Base-by-base conservation (phyloP, 1,284 basidiomycete genomes). In the Rhodotorula sp. region DNA sequence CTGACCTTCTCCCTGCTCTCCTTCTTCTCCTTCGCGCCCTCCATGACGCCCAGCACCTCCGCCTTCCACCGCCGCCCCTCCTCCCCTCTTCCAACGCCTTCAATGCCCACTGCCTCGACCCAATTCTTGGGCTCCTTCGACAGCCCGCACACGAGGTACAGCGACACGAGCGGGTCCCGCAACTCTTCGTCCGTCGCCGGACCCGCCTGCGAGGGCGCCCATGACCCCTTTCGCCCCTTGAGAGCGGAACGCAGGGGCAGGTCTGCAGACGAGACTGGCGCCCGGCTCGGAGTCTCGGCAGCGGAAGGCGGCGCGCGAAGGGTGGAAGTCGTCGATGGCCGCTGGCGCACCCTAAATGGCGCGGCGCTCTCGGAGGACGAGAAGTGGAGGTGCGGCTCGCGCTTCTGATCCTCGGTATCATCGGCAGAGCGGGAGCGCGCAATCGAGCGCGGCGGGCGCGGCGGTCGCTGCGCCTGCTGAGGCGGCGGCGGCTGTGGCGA, bases 61-160 rank as follows among this genome's bases (percentile, higher is more conserved):
- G 95, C 92, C 65, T 94, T 85, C 94, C 94, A 97, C 87, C 91
- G 97, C 60, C 93, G 87, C 70, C 88, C 90, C 57, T 97, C 91
- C 56, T 25, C 22, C 37, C 17, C 36, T 12, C 25, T 25, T 39
- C 25, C 29, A 27, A 1, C 94, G 76, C 91, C 90, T 62, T 94
- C 91, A 48, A 87, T 86, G 77, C 95, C 92, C 17, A 79, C 92
- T 88, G 53, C 95, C 85, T 67, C 93, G 91, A 69, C 89, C 95
- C 95, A 97, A n/a, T 76, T 77, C 27, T 78, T 67, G 2, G 81
- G 82, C 67, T 82, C 84, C 76, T 84, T 84, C 19, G 83, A 82
- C 6, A 85, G 78, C 25, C 85, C 85, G 46, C 83, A 83, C 36
- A 85, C 84, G 61, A 85, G 78, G 72, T 85, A 85, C 27, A 85